phyloP scores from a whole-genome alignment of 2,329 filamentous ascomycete genomes.

The Zalaria sp. region DNA sequence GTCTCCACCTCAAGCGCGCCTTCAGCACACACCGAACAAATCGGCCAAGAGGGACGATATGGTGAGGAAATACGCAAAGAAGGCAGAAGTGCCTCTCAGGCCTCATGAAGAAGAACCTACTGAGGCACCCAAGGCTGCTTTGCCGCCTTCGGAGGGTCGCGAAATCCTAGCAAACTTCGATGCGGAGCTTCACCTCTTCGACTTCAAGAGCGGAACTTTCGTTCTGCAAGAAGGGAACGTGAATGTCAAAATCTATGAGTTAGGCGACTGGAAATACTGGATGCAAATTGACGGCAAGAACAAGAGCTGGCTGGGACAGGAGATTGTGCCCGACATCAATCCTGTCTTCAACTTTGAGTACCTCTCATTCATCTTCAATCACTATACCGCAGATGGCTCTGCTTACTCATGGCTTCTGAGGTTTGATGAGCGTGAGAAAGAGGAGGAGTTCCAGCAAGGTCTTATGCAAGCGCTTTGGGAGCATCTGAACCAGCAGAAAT shows the following conservation, averaged over 20 bases:
- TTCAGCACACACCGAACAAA: constrained; percentile 5
- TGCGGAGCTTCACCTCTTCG: constrained; percentile 85
- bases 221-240: constrained; percentile 63
- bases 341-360: constrained; percentile 99
- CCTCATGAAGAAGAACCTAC: constrained; percentile 34
- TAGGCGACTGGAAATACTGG: constrained; percentile 92
- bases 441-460: constrained; percentile 83
- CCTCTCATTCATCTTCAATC: constrained; percentile 98
- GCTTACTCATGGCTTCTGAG: constrained; percentile 92
- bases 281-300: constrained; percentile 66
- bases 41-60: constrained; percentile 11
- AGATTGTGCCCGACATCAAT: constrained; percentile 81
- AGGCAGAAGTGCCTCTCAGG: constrained; percentile 11
- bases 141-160: constrained; percentile 47
- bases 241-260: constrained; percentile 66
- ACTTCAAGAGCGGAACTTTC: constrained; percentile 78
- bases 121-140: constrained; percentile 43
- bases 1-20: constrained; percentile 8
- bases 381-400: constrained; percentile 75
- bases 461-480: constrained; percentile 96
- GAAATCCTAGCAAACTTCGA: constrained; percentile 62
- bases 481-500: constrained; percentile 85
- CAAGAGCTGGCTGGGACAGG: constrained; percentile 74
- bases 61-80: constrained; percentile 14
- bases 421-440: constrained; percentile 68